Percentiles rank a stretch among this genome's conserved stretches.
Conservation (phyloP, 306 rosid genomes). For the Inga leiocalycina region DNA sequence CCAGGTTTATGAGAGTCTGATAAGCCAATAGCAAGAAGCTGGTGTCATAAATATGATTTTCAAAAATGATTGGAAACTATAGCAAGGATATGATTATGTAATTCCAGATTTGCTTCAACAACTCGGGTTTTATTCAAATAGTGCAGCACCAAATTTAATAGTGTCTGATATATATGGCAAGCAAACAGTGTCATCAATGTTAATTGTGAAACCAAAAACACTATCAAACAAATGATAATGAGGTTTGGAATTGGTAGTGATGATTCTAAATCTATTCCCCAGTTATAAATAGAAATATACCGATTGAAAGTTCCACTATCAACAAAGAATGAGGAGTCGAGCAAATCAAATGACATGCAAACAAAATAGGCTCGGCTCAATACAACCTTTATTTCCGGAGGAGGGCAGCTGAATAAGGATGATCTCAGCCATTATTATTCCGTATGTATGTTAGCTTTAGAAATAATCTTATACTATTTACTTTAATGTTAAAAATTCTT, state of each 20-base stretch:
- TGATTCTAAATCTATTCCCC: conserved; percentile 8
- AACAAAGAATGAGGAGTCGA: background rate
- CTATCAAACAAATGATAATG: conserved; percentile 21
- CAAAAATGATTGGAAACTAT: conserved; percentile 20
- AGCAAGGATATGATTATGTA: conserved; percentile 11
- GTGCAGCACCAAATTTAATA: conserved; percentile 54
- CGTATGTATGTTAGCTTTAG: background rate
- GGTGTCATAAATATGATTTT: conserved; percentile 22
- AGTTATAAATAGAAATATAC: conserved; percentile 30
- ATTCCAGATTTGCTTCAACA: conserved; percentile 10
- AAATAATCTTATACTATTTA: background rate
- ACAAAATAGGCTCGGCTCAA: conserved; percentile 4
- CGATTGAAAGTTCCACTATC: background rate
- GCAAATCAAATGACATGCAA: conserved; percentile 14
- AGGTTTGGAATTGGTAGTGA: conserved; percentile 5
- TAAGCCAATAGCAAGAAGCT: conserved; percentile 38
- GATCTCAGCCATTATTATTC: background rate
- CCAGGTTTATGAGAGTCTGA: conserved; percentile 84
- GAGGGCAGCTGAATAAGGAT: background rate
- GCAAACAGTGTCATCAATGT: conserved; percentile 18
- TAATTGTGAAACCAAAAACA: background rate
- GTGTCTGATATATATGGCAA: conserved; percentile 54
- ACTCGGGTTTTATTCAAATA: conserved; percentile 2
- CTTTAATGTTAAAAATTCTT: background rate
- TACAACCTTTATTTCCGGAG: background rate